These are phyloP conservation scores for Blastocrithidia nonstop DNA, from an alignment of 208 protist genomes.

Conservation along the genomic window DNA sequence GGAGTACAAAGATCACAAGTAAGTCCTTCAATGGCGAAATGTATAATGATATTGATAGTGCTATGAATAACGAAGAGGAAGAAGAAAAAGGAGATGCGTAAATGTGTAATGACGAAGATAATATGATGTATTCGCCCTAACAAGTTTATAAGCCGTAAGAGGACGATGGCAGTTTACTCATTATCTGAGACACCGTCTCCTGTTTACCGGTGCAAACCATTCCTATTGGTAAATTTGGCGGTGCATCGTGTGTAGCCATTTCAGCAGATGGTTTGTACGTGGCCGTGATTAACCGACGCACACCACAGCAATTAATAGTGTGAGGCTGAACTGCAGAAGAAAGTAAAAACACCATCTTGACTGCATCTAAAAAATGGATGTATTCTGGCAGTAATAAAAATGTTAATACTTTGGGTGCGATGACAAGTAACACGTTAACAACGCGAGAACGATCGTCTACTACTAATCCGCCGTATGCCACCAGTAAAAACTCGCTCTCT, in stretches of 20 bases:
- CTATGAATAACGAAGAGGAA: slow-evolving; percentile 3
- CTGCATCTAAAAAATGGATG: too few species aligned
- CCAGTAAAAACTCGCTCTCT: too few species aligned
- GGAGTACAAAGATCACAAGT: neutral
- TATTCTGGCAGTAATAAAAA: too few species aligned
- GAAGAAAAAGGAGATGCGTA: slow-evolving; percentile 12
- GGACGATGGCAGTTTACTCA: slow-evolving; percentile 80
- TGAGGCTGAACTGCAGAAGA: slow-evolving; percentile 76
- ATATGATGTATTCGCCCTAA: slow-evolving; percentile 23
- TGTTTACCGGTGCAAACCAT: slow-evolving; percentile 73
- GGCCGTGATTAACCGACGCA: slow-evolving; percentile 67
- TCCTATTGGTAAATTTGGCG: slow-evolving; percentile 51
- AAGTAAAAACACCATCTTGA: too few species aligned
- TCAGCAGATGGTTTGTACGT: slow-evolving; percentile 80
- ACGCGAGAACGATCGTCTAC: too few species aligned
- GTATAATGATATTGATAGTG: slow-evolving; percentile 1
- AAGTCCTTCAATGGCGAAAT: too few species aligned
- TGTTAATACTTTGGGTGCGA: too few species aligned
- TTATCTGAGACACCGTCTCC: slow-evolving; percentile 87
- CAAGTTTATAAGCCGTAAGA: slow-evolving; percentile 42
- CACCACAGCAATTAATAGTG: slow-evolving; percentile 81
- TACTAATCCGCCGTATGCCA: too few species aligned
- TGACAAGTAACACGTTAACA: neutral
- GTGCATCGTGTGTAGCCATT: slow-evolving; percentile 81
- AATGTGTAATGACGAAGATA: slow-evolving; percentile 13